Evolutionary conservation across 192 early-diverging fungal species (phyloP).

Genomic region (Dimargaris verticillata): DNA sequence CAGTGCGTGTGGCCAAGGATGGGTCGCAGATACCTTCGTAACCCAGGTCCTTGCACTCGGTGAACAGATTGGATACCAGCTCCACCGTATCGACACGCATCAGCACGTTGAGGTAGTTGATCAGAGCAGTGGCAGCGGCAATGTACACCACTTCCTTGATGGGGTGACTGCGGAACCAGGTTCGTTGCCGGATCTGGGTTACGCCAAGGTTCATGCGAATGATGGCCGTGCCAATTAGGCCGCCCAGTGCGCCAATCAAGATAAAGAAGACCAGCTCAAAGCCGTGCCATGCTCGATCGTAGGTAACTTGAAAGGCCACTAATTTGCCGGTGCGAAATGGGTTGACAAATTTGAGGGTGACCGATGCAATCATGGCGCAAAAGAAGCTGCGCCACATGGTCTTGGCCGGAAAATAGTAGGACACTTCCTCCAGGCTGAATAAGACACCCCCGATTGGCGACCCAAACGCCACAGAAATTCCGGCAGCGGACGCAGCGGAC

Average conservation of each 20-base stretch:
- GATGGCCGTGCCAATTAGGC: constrained; percentile 12
- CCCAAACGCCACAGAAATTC: constrained; percentile 95
- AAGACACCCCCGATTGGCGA: constrained; percentile 81
- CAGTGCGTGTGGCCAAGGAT: constrained; percentile 15
- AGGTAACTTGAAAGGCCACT: constrained; percentile 74
- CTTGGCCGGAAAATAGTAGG: constrained; percentile 68
- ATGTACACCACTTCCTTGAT: constrained; percentile 28
- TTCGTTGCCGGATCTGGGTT: background rate
- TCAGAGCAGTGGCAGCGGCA: constrained; percentile 22
- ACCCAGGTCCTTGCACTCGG: constrained; percentile 29
- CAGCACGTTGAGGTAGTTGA: constrained; percentile 30
- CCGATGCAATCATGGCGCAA: constrained; percentile 79
- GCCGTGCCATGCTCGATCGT: constrained; percentile 75
- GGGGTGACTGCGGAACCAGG: constrained; percentile 9
- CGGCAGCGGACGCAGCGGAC: constrained; percentile 79
- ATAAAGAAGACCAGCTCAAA: constrained; percentile 85
- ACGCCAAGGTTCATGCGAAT: constrained; percentile 15
- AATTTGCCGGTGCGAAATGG: constrained; percentile 73
- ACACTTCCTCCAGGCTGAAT: constrained; percentile 39
- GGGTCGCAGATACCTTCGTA: constrained; percentile 26
- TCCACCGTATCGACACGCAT: constrained; percentile 29
- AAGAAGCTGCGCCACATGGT: constrained; percentile 92
- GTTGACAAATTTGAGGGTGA: constrained; percentile 67
- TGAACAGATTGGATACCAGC: constrained; percentile 36
- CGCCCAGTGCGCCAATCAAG: constrained; percentile 66